Conservation (phyloP, 176 grass and related monocot genomes). For the Zizania latifolia region DNA sequence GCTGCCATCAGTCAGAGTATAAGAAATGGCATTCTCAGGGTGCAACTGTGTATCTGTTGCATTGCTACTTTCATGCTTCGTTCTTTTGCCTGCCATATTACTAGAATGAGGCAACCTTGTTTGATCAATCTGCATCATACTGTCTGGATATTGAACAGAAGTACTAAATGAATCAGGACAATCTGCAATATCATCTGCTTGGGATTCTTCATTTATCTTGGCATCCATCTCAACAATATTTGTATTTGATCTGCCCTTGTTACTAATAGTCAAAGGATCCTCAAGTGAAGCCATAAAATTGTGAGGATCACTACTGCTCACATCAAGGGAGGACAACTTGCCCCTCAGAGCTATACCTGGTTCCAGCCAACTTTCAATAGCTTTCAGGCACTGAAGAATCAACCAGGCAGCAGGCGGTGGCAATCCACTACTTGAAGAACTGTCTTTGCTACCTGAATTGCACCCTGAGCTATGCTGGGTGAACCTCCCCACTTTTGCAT, state of each 20-base stretch:
- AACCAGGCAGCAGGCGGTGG: slow-evolving; percentile 56
- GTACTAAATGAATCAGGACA: slow-evolving; percentile 20
- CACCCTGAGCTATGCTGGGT: slow-evolving; percentile 45
- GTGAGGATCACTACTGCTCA: slow-evolving; percentile 22
- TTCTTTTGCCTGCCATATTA: slow-evolving; percentile 32
- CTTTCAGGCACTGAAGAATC: slow-evolving; percentile 73
- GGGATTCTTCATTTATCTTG: slow-evolving; percentile 26
- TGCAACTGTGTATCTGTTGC: slow-evolving; percentile 27
- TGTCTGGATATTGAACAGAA: slow-evolving; percentile 12
- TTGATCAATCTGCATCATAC: slow-evolving; percentile 34
- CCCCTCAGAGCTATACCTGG: slow-evolving; percentile 39
- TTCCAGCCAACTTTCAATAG: slow-evolving; percentile 78
- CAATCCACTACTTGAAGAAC: slow-evolving; percentile 16
- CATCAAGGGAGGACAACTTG: slow-evolving; percentile 42
- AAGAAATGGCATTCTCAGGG: slow-evolving; percentile 40
- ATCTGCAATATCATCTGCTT: neutral
- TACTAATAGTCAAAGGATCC: slow-evolving; percentile 42
- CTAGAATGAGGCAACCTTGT: slow-evolving; percentile 3
- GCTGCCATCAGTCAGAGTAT: slow-evolving; percentile 56
- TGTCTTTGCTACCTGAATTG: slow-evolving; percentile 32
- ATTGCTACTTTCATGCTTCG: slow-evolving; percentile 31
- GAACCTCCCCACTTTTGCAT: slow-evolving; percentile 91
- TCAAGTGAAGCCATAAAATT: slow-evolving; percentile 46
- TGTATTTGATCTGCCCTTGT: slow-evolving; percentile 27
- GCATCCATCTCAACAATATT: slow-evolving; percentile 10